Evolutionary conservation across 331 rosid species (phyloP).

Genomic region (Rosa hybrid): DNA sequence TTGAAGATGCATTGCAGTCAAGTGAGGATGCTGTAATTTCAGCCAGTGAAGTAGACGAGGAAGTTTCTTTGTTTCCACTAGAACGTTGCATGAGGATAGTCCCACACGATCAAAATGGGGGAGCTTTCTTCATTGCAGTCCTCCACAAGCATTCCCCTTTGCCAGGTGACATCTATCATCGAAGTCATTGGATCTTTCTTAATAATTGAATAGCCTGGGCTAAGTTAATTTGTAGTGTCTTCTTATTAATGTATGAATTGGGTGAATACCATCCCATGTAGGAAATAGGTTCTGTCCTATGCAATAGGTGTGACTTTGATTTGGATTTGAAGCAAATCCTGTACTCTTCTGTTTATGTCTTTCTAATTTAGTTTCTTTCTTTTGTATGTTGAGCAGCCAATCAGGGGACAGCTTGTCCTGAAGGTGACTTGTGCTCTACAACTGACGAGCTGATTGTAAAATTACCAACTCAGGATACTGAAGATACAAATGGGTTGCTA

Average conservation of each 20-base stretch:
- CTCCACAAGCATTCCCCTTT: conserved; percentile 71
- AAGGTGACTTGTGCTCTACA: conserved; percentile 23
- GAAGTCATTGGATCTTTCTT: not conserved
- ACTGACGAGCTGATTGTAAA: conserved; percentile 27
- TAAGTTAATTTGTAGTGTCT: not conserved
- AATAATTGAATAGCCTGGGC: not conserved
- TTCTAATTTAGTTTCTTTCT: conserved; percentile 9
- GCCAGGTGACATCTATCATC: conserved; percentile 56
- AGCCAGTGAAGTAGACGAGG: conserved; percentile 45
- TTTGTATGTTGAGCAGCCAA: conserved; percentile 36
- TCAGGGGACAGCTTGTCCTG: conserved; percentile 43
- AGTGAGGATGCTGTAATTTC: conserved; percentile 30
- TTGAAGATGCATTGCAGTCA: conserved; percentile 40
- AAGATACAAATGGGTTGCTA: conserved; percentile 39
- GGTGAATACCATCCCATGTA: not conserved
- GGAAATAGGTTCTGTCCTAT: not conserved
- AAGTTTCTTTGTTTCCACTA: conserved; percentile 70
- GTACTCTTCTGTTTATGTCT: not conserved
- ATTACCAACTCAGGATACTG: conserved; percentile 34
- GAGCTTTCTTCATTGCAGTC: conserved; percentile 95
- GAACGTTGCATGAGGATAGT: conserved; percentile 88
- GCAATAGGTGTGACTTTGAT: not conserved
- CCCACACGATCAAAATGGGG: conserved; percentile 98
- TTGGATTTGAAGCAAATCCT: conserved; percentile 13
- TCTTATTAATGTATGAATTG: not conserved